A percentile compares a stretch with the other conserved stretches of the same genome.
These are phyloP conservation scores for Leptodontidium sp. DNA, from an alignment of 2,329 filamentous ascomycete species.

Conservation along the genomic window DNA sequence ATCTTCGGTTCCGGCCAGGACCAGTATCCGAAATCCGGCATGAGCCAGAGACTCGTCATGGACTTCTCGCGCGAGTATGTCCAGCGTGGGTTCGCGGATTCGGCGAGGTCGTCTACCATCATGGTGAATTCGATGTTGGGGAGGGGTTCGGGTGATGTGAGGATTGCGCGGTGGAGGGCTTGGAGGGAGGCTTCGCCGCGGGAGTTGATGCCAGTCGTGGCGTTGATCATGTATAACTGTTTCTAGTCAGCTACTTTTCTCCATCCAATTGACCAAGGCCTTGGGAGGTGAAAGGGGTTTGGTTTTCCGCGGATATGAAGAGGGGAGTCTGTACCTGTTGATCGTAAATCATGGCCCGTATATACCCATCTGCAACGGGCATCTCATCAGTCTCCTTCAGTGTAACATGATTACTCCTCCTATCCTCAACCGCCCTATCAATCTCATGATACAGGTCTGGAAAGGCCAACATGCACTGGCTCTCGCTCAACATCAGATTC, in stretches of 20 bases:
- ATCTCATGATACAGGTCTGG: slow-evolving; percentile 27
- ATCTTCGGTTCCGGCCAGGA: slow-evolving; percentile 48
- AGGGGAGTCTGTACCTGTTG: slow-evolving; percentile 31
- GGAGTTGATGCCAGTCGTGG: slow-evolving; percentile 35
- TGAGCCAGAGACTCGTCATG: slow-evolving; percentile 43
- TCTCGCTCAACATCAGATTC: slow-evolving; percentile 20
- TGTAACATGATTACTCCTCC: slow-evolving; percentile 24
- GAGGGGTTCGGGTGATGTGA: slow-evolving; percentile 45
- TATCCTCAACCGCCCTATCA: slow-evolving; percentile 26
- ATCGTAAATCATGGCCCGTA: slow-evolving; percentile 35
- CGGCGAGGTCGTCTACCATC: slow-evolving; percentile 39
- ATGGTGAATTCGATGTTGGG: slow-evolving; percentile 51
- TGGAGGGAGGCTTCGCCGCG: slow-evolving; percentile 47
- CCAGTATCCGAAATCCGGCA: slow-evolving; percentile 50
- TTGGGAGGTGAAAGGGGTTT: too few species aligned
- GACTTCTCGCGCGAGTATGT: slow-evolving; percentile 36
- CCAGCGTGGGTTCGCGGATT: slow-evolving; percentile 24
- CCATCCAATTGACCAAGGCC: too few species aligned
- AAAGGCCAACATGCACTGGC: slow-evolving; percentile 17
- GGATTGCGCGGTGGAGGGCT: slow-evolving; percentile 48
- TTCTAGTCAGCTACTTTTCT: background rate
- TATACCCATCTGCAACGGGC: slow-evolving; percentile 21
- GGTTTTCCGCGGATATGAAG: background rate
- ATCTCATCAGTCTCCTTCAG: slow-evolving; percentile 32
- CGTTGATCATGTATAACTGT: slow-evolving; percentile 48